Conservation (phyloP, 257 asterid species). For the Mentha longifolia region DNA sequence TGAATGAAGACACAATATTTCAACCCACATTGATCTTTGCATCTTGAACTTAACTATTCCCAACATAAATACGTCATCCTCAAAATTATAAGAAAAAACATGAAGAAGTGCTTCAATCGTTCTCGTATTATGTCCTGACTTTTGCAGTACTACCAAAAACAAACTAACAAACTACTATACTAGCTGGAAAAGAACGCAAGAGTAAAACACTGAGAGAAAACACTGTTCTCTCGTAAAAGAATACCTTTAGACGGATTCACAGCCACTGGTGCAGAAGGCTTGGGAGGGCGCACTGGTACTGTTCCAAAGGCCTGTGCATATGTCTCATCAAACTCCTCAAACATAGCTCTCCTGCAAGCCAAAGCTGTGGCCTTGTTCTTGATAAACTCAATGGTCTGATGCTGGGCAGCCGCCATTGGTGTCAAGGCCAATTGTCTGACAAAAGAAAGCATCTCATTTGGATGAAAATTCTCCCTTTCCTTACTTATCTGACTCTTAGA, state of each 20-base stretch:
- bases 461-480: conserved; percentile 64
- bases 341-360: conserved; percentile 75
- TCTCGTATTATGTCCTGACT: not conserved
- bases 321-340: conserved; percentile 88
- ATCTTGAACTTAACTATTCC: not conserved
- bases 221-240: conserved; percentile 8
- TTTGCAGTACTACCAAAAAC: not conserved
- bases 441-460: conserved; percentile 62
- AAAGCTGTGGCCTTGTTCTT: conserved; percentile 69
- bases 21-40: not conserved
- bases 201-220: not conserved
- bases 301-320: conserved; percentile 94
- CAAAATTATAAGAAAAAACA: not conserved
- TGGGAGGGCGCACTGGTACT: conserved; percentile 54
- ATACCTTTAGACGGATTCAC: conserved; percentile 73
- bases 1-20: conserved; percentile 1
- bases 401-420: conserved; percentile 48
- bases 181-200: not conserved
- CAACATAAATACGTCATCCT: not conserved
- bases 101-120: not conserved
- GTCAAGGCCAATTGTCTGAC: conserved; percentile 57
- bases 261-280: conserved; percentile 51
- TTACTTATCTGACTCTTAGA: conserved; percentile 66
- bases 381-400: conserved; percentile 49
- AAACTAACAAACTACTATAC: not conserved